Evolutionary conservation across 768 basidiomycete species (phyloP).

Genomic region (Agrocybe praecox): DNA sequence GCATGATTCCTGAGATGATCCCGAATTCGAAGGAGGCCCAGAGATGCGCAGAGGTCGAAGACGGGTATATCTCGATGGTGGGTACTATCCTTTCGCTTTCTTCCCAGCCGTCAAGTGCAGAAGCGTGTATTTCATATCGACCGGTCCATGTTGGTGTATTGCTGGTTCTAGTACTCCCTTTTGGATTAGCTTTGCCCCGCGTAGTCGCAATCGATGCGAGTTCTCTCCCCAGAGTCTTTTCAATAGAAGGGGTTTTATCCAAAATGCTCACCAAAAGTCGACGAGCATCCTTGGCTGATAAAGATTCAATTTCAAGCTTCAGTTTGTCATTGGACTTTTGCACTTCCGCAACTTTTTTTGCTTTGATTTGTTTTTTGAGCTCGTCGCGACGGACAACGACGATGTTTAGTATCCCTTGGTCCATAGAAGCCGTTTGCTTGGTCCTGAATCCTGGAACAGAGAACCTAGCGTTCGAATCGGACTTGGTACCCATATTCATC

Average conservation of each 20-base stretch:
- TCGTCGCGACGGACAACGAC: not conserved
- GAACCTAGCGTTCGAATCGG: not conserved
- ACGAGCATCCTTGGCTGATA: not conserved
- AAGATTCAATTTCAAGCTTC: not conserved
- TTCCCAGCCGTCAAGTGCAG: constrained; percentile 20
- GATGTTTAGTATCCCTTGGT: too few species aligned
- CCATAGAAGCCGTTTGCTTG: too few species aligned
- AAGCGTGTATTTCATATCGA: constrained; percentile 18
- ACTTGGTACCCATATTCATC: not conserved
- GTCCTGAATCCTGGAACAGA: not conserved
- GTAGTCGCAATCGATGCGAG: not conserved
- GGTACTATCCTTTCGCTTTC: constrained; percentile 1
- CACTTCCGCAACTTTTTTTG: not conserved
- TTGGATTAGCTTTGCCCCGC: not conserved
- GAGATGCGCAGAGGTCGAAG: constrained; percentile 23
- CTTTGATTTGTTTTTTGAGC: not conserved
- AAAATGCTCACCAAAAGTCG: not conserved
- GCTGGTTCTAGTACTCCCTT: not conserved
- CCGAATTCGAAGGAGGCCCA: constrained; percentile 30
- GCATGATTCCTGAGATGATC: constrained; percentile 22
- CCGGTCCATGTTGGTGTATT: not conserved
- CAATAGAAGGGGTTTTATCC: not conserved
- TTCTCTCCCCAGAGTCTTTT: not conserved
- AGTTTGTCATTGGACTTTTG: not conserved
- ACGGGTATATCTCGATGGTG: constrained; percentile 23